Conservation (phyloP, 116 monocot species). For the Posidonia oceanica region DNA sequence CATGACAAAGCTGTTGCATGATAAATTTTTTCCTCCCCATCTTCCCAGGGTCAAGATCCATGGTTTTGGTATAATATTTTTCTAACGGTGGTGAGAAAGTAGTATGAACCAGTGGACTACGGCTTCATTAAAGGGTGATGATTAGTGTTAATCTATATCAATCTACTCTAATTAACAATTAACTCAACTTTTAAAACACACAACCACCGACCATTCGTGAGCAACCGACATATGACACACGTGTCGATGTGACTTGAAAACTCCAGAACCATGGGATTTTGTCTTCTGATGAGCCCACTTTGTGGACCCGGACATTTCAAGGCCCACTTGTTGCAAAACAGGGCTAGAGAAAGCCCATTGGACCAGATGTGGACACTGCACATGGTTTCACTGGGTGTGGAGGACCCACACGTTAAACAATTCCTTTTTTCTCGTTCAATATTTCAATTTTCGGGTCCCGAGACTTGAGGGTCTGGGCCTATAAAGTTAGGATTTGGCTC, state of each 20-base stretch:
- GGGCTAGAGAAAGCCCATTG: not conserved
- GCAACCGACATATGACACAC: not conserved
- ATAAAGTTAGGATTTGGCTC: not conserved
- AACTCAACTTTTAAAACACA: not conserved
- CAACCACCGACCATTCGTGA: not conserved
- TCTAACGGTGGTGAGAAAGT: too few relatives aligned
- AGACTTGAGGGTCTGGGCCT: too few relatives aligned
- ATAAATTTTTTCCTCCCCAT: too few relatives aligned
- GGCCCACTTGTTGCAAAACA: not conserved
- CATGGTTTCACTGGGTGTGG: not conserved
- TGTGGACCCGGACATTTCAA: not conserved
- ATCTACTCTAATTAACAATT: not conserved
- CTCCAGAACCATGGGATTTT: conserved; percentile 1
- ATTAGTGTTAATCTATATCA: not conserved
- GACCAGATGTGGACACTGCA: conserved; percentile 1
- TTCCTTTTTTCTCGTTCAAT: not conserved
- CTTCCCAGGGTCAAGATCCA: too few relatives aligned
- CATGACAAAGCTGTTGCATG: too few relatives aligned
- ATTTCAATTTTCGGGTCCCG: too few relatives aligned
- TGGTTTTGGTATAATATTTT: too few relatives aligned
- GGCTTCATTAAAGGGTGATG: too few relatives aligned
- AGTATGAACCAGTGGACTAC: too few relatives aligned
- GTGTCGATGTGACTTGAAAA: not conserved
- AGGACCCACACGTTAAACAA: not conserved
- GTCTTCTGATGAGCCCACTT: not conserved